Conservation (phyloP, 2,329 filamentous ascomycete genomes). For the Fusarium liriodendri region DNA sequence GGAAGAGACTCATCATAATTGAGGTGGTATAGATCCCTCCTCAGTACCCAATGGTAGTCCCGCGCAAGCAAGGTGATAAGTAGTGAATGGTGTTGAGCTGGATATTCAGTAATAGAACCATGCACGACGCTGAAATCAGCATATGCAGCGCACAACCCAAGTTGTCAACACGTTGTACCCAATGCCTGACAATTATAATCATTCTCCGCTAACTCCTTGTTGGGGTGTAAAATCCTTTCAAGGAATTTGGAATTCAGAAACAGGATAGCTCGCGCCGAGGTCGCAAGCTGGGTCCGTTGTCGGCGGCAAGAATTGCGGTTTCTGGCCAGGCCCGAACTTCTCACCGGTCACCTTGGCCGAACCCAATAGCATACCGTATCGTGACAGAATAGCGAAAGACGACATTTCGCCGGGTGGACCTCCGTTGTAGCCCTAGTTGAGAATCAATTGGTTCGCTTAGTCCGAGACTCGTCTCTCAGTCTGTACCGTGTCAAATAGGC, state of each 20-base stretch:
- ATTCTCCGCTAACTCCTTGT: neutral
- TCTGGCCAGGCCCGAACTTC: slow-evolving; percentile 10
- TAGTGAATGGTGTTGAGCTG: neutral
- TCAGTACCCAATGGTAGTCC: no score
- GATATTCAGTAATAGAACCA: neutral
- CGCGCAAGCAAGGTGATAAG: no score
- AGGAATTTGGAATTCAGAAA: neutral
- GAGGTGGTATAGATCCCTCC: no score
- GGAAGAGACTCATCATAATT: no score
- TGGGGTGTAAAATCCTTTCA: neutral
- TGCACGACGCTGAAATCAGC: neutral
- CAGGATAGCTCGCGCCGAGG: slow-evolving; percentile 17
- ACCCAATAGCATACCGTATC: slow-evolving; percentile 17
- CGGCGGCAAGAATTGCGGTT: slow-evolving; percentile 28
- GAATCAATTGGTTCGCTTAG: slow-evolving; percentile 33
- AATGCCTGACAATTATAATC: neutral
- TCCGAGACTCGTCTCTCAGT: neutral
- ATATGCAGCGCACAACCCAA: neutral
- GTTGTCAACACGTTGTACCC: neutral
- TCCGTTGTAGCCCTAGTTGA: neutral
- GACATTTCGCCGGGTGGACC: slow-evolving; percentile 25
- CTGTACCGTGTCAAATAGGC: neutral
- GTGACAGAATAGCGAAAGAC: slow-evolving; percentile 13
- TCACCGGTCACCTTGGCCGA: slow-evolving; percentile 16
- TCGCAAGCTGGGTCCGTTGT: slow-evolving; percentile 32